Conservation (phyloP, 371 early-diverging fungal species). For the Dinochytrium kinnereticum region DNA sequence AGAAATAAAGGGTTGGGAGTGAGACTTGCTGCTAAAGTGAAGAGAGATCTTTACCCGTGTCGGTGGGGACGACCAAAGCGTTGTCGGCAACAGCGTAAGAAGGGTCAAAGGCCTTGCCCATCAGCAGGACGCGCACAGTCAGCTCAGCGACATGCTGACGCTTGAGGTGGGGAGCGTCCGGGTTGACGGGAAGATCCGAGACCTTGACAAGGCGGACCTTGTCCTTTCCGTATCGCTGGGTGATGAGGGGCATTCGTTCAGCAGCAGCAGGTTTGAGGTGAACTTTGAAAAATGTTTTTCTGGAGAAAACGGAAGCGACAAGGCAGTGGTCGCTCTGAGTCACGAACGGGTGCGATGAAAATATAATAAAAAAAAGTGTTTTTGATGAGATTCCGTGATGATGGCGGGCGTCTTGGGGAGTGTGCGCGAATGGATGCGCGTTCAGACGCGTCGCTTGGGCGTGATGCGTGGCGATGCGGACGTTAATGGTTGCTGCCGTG, state of each 20-base stretch:
- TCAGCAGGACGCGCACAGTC: constrained; percentile 73
- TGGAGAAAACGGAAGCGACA: no score
- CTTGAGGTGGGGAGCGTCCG: constrained; percentile 26
- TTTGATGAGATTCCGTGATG: no score
- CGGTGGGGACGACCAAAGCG: constrained; percentile 67
- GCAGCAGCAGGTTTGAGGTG: no score
- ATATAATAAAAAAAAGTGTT: no score
- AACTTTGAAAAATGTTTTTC: no score
- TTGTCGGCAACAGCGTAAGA: constrained; percentile 86
- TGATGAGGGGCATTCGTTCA: constrained; percentile 8
- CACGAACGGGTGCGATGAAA: no score
- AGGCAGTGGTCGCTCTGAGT: no score
- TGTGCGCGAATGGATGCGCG: no score
- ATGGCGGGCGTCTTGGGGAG: no score
- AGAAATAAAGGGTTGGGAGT: not conserved
- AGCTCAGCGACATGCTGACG: constrained; percentile 65
- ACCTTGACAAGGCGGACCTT: constrained; percentile 79
- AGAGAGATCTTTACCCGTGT: constrained; percentile 50
- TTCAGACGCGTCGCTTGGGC: no score
- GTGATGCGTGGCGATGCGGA: no score
- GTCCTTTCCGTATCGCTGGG: constrained; percentile 72
- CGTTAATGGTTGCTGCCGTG: no score
- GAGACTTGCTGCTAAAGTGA: not conserved
- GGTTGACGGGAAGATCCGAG: constrained; percentile 37
- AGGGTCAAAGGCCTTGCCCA: constrained; percentile 71